Evolutionary conservation across 140 eudicot genomes (phyloP), one percentile per base, ranked within the genome.

Genomic region (Bidens hawaiensis): DNA sequence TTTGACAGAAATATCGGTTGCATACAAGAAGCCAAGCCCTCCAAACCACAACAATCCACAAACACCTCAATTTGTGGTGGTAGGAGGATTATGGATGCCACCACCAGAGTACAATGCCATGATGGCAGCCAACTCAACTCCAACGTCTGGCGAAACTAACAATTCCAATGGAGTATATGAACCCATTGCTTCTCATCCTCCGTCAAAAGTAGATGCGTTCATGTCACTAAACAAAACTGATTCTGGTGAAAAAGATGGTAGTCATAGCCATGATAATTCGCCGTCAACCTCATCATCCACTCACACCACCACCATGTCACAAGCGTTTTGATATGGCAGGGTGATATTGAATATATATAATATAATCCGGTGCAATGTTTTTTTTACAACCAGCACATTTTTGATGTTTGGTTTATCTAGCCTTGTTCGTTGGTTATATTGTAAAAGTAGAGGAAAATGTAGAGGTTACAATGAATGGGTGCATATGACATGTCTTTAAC

Each of bases 51-150:
- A 70, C 74, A 73, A 62, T 46, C 47, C 76, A 36, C 99, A 88
- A 84, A 62, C 89, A 21, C 93, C 99, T 4, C 96, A 88, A 62
- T 93, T 93, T 69, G 95, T 93, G 57, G 96, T 93, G 69, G 99
- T 93, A 5, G 99, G 99, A 28, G 96, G 99, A 75, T 71, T 93
- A 57, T 93, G 99, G 99, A 80, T 93, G 81, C 87, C 98, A 4
- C 98, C 98, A 15, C 82, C 81, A 18, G 96, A 87, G n/a, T 91
- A 87, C n/a, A n/a, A n/a, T 28, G 56, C 94, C 49, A 75, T 79
- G 10, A 79, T 71, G 80, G 79, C 84, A 0, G 57, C 82, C 17
- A 33, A 64, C 30, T 69, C 80, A 16, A 60, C 76, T 27, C 74
- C 82, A 7, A 57, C 71, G 5, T 78, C 94, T 2, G 85, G 76